Base-by-base conservation (phyloP, 345 rosid genomes). In the Arabidopsis arenosa region DNA sequence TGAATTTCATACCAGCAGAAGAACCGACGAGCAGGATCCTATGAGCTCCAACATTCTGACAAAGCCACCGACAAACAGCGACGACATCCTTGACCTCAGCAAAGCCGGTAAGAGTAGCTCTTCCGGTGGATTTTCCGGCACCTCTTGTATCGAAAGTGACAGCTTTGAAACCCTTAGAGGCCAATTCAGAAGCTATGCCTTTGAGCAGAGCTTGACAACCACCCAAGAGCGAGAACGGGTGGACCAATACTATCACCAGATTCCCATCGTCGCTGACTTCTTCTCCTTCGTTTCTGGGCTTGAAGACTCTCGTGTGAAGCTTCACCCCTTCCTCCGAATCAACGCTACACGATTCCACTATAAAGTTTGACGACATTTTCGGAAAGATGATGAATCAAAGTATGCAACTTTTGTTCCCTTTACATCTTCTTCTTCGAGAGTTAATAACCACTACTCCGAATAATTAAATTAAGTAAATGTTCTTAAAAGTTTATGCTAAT, bases 91-190 rank as follows among this genome's bases (percentile, higher is more conserved):
- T 87, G 60, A 95, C 84, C 78, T 95, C 96, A 0, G 93, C 79
- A 59, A 85, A 90, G 1, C 98, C 98, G 30, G 96, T 89, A 41
- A 93, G 85, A 73, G 99, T 90, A 80, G 99, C 83, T 52, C 64
- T 86, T 17, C 97, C 97, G 1, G 96, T 88, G 36, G 99, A 93
- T 81, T 81, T 86, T 1, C 97, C 93, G 12, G 85, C 98, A 23
- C 99, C 96, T 84, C 97, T 88, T 79, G 92, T 92, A 72, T 95
- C 99, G 74, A 92, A 95, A 40, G 98, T 93, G 43, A 88, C 92
- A 44, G 97, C 82, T 15, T 23, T 68, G 76, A 75, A 87, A 36
- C 97, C 96, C 13, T 81, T 87, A 5, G 40, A 79, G 2, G 93
- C 92, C 49, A 95, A 43, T 40, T 86, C 86, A 79, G 82, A 78